Evolutionary conservation across 495 filamentous ascomycete genomes (phyloP).

Genomic region (Penicillium taxi): DNA sequence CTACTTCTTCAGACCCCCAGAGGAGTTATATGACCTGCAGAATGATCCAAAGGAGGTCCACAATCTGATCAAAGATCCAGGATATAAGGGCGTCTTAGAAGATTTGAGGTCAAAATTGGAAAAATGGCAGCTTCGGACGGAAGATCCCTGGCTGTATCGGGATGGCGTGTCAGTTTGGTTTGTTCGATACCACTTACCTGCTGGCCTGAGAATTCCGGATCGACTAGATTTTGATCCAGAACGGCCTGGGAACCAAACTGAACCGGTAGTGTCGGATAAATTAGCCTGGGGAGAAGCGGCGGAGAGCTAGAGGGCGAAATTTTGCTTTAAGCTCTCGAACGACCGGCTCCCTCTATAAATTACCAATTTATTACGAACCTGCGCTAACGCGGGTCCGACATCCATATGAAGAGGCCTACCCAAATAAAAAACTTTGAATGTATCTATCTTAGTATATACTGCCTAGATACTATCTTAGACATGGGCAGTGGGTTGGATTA

Average conservation of each 20-base stretch:
- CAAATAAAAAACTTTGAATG: too few relatives aligned
- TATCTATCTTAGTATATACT: too few relatives aligned
- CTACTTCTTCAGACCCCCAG: conserved; percentile 33
- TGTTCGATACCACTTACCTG: conserved; percentile 21
- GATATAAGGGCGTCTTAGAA: conserved; percentile 13
- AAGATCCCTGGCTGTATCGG: conserved; percentile 35
- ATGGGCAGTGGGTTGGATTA: too few relatives aligned
- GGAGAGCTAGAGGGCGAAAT: too few relatives aligned
- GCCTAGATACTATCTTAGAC: too few relatives aligned
- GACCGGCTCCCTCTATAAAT: too few relatives aligned
- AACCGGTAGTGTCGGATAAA: too few relatives aligned
- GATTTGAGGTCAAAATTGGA: conserved; percentile 22
- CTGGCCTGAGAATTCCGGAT: conserved; percentile 31
- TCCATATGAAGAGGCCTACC: too few relatives aligned
- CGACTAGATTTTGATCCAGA: conserved; percentile 31
- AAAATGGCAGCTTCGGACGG: conserved; percentile 31
- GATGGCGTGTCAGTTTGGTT: conserved; percentile 30
- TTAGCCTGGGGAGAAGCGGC: too few relatives aligned
- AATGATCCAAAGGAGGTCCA: conserved; percentile 31
- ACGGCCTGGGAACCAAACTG: not conserved
- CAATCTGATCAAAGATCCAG: conserved; percentile 25
- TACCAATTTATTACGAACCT: too few relatives aligned
- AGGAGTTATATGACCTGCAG: conserved; percentile 38
- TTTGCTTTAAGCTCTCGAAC: too few relatives aligned
- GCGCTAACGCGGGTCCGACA: too few relatives aligned